phyloP scores from a whole-genome alignment of 495 filamentous ascomycete species.

The Penicillium silybi region DNA sequence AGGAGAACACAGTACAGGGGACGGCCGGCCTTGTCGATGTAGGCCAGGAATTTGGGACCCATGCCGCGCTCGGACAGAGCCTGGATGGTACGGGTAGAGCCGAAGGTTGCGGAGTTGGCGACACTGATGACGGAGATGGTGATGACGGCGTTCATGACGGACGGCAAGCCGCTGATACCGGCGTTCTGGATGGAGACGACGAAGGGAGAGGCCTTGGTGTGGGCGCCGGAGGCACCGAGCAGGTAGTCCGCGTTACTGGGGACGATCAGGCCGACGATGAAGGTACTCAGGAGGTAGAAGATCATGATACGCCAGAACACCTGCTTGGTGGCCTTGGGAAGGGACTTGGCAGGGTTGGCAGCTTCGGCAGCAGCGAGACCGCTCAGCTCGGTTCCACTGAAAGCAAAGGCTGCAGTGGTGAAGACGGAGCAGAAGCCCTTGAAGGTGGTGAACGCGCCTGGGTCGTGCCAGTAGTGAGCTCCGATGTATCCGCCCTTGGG shows the following conservation, averaged over 20 bases:
- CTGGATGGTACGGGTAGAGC: conserved; percentile 60
- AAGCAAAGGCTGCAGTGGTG: conserved; percentile 71
- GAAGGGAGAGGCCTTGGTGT: conserved; percentile 65
- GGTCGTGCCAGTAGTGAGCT: conserved; percentile 60
- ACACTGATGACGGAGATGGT: conserved; percentile 64
- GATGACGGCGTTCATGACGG: conserved; percentile 73
- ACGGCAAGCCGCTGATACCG: conserved; percentile 60
- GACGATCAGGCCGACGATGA: conserved; percentile 73
- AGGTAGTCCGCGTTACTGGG: conserved; percentile 44
- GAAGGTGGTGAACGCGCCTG: conserved; percentile 68
- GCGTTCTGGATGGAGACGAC: conserved; percentile 68
- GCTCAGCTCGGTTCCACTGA: conserved; percentile 67
- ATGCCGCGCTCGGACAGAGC: conserved; percentile 54
- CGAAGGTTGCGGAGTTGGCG: conserved; percentile 61
- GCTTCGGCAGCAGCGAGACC: conserved; percentile 72
- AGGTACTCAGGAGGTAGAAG: conserved; percentile 72
- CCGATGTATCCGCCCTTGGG: conserved; percentile 55
- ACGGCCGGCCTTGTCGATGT: conserved; percentile 56
- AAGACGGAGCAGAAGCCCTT: conserved; percentile 70
- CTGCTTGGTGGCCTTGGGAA: conserved; percentile 67
- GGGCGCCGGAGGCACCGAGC: conserved; percentile 41
- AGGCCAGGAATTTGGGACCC: conserved; percentile 54
- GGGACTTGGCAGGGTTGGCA: conserved; percentile 56
- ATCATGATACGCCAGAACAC: conserved; percentile 72
- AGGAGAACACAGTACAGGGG: conserved; percentile 52